Evolutionary conservation across 768 basidiomycete species (phyloP).

Genomic region (Lentinula sp.): DNA sequence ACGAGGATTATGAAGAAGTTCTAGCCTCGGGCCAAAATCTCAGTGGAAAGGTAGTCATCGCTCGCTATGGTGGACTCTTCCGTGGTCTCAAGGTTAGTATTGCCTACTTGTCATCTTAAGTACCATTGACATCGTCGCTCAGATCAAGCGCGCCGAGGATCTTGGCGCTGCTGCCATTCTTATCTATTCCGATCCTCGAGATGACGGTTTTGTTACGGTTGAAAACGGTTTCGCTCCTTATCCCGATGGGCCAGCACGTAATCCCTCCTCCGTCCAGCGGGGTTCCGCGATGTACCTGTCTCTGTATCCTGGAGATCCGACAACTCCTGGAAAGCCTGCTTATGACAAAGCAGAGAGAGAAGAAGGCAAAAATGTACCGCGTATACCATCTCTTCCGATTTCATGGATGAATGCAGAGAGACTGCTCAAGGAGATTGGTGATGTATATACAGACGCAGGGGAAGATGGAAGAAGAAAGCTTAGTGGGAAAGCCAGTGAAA

Average conservation of each 20-base stretch:
- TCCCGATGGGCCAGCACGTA: conserved; percentile 64
- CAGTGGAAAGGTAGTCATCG: conserved; percentile 71
- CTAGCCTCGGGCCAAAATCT: conserved; percentile 60
- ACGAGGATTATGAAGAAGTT: conserved; percentile 65
- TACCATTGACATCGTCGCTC: not conserved
- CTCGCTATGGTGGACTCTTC: conserved; percentile 56
- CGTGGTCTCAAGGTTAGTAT: conserved; percentile 56
- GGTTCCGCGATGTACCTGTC: conserved; percentile 64
- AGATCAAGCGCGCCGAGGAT: conserved; percentile 61
- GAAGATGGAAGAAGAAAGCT: conserved; percentile 3
- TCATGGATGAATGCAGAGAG: conserved; percentile 60
- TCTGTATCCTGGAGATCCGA: conserved; percentile 42
- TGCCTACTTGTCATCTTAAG: not conserved
- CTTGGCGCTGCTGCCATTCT: conserved; percentile 54
- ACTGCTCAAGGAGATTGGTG: conserved; percentile 42
- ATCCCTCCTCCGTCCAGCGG: conserved; percentile 55
- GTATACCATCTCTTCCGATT: conserved; percentile 60
- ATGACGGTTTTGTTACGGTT: conserved; percentile 57
- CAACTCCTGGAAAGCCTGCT: conserved; percentile 52
- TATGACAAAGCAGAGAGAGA: conserved; percentile 58
- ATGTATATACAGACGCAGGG: conserved; percentile 26
- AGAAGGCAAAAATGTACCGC: conserved; percentile 40
- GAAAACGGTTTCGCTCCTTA: conserved; percentile 62
- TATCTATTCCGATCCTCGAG: conserved; percentile 60
- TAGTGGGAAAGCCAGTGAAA: conserved; percentile 17